phyloP scores from a whole-genome alignment of 148 eudicot genomes.

The Pouteria glomerata region DNA sequence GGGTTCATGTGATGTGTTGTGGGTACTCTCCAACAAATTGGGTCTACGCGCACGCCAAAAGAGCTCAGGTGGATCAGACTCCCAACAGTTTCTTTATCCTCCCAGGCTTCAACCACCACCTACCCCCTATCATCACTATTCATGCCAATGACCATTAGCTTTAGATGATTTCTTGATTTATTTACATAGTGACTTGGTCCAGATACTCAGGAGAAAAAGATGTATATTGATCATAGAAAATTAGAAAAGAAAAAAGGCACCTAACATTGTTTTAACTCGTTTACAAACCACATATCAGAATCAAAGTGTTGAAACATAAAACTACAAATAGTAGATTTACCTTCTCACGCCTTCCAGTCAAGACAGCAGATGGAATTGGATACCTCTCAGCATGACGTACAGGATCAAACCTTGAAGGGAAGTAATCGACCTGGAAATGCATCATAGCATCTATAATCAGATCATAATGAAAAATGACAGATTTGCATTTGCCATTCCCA shows the following conservation, averaged over 20 bases:
- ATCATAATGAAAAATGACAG: neutral
- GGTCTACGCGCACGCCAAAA: too few relatives aligned
- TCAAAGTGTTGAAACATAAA: neutral
- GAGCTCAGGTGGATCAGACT: too few relatives aligned
- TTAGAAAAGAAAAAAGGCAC: neutral
- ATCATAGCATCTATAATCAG: conserved; percentile 15
- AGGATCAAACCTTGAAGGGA: conserved; percentile 94
- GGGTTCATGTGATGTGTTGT: too few relatives aligned
- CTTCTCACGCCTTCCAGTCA: conserved; percentile 74
- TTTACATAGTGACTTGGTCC: neutral
- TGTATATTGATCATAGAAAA: neutral
- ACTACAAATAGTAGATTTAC: conserved; percentile 30
- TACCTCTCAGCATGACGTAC: conserved; percentile 83
- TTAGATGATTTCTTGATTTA: neutral
- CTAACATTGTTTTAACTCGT: neutral
- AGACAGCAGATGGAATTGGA: conserved; percentile 59
- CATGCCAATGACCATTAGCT: neutral
- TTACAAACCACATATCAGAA: neutral
- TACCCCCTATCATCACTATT: neutral
- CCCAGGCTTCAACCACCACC: neutral
- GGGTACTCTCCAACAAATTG: too few relatives aligned
- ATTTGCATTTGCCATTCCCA: neutral
- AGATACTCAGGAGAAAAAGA: neutral
- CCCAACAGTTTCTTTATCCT: neutral
- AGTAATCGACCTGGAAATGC: conserved; percentile 63